These are phyloP conservation scores for Aspergillus quadricinctus DNA, from an alignment of 2,329 filamentous ascomycete species.

Conservation along the genomic window DNA sequence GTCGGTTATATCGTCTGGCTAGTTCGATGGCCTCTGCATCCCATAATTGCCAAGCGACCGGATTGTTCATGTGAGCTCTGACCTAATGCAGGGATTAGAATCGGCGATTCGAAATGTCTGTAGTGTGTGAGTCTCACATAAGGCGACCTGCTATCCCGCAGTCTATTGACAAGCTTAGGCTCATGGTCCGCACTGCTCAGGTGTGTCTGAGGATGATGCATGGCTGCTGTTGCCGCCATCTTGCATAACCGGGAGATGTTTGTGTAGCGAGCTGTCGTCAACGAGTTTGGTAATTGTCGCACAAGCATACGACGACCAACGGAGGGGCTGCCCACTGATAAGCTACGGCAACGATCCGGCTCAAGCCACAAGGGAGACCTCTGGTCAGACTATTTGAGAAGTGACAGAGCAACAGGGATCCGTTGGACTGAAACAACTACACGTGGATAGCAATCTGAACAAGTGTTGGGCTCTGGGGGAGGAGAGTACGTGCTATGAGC, in stretches of 20 bases:
- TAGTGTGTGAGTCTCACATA: slow-evolving; percentile 50
- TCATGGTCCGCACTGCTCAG: slow-evolving; percentile 20
- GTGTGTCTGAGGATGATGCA: slow-evolving; percentile 27
- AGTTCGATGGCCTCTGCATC: slow-evolving; percentile 70
- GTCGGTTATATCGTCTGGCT: slow-evolving; percentile 75
- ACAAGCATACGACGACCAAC: not conserved
- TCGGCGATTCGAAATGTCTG: not conserved
- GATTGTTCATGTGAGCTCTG: slow-evolving; percentile 70
- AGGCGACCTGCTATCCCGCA: slow-evolving; percentile 59
- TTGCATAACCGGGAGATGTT: slow-evolving; percentile 5
- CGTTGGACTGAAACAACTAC: not conserved
- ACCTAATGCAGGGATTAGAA: slow-evolving; percentile 44
- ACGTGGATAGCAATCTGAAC: not conserved
- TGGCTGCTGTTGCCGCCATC: slow-evolving; percentile 25
- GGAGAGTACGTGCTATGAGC: not conserved
- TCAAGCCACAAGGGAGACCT: not conserved
- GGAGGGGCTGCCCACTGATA: slow-evolving; percentile 8
- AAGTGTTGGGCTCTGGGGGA: slow-evolving; percentile 7
- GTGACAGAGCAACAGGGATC: not conserved
- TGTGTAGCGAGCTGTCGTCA: slow-evolving; percentile 7
- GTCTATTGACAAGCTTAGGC: slow-evolving; percentile 50
- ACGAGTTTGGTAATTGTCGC: not conserved
- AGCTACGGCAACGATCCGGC: slow-evolving; percentile 4
- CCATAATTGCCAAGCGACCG: slow-evolving; percentile 89
- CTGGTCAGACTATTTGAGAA: not conserved